phyloP scores from a whole-genome alignment of 2,329 filamentous ascomycete species.

The Exophiala mesophila region DNA sequence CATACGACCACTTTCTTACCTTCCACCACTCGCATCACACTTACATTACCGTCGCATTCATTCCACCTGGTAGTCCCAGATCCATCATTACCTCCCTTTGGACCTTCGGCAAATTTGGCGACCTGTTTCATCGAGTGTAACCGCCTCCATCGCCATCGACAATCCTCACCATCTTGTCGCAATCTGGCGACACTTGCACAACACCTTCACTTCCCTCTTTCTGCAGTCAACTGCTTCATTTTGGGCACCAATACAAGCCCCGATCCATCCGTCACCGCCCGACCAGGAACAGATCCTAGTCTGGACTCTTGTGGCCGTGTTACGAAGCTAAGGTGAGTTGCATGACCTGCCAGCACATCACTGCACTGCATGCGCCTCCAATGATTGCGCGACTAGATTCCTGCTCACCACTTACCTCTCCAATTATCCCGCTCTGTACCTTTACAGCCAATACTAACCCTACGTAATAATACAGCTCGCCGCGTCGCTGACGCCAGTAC shows the following conservation, averaged over 20 bases:
- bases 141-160: too few species aligned
- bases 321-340: constrained; percentile 25
- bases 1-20: neutral
- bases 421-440: constrained; percentile 22
- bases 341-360: constrained; percentile 26
- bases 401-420: constrained; percentile 21
- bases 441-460: constrained; percentile 25
- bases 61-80: too few species aligned
- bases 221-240: constrained; percentile 6
- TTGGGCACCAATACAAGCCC: constrained; percentile 11
- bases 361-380: constrained; percentile 21
- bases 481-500: constrained; percentile 19
- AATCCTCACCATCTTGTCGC: too few species aligned
- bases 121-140: too few species aligned
- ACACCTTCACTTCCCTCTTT: too few species aligned
- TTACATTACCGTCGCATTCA: constrained; percentile 5
- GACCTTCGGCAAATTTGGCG: too few species aligned
- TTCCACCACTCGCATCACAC: neutral
- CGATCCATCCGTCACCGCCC: constrained; percentile 4
- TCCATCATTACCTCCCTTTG: too few species aligned
- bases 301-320: constrained; percentile 15
- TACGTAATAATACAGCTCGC: constrained; percentile 20
- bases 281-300: constrained; percentile 24
- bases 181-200: too few species aligned
- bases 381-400: constrained; percentile 21